These are phyloP conservation scores for Tricharina praecox DNA, from an alignment of 495 filamentous ascomycete species.

Conservation along the genomic window DNA sequence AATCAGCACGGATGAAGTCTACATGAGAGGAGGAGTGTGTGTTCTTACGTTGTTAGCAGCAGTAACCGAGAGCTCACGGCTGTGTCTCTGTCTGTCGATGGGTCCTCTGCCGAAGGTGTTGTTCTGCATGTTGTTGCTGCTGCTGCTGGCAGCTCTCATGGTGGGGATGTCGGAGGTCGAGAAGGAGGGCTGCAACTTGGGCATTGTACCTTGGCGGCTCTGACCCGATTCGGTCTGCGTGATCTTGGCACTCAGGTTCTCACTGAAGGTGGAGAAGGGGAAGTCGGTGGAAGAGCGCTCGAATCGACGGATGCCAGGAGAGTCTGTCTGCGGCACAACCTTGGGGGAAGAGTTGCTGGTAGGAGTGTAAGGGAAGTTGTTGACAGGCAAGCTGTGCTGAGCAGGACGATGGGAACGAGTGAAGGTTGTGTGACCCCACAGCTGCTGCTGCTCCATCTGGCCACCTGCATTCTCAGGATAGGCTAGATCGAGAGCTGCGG, in stretches of 20 bases:
- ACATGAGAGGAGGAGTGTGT: not conserved
- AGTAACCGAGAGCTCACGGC: slow-evolving; percentile 23
- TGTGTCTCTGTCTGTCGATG: slow-evolving; percentile 21
- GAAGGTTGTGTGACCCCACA: slow-evolving; percentile 40
- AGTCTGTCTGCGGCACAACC: slow-evolving; percentile 26
- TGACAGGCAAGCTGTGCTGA: slow-evolving; percentile 68
- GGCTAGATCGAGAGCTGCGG: slow-evolving; percentile 66
- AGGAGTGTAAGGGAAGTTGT: slow-evolving; percentile 29
- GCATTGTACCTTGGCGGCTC: slow-evolving; percentile 25
- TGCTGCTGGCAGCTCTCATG: slow-evolving; percentile 37
- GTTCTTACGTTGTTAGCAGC: not conserved
- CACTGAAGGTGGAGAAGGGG: slow-evolving; percentile 20
- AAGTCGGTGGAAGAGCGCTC: slow-evolving; percentile 21
- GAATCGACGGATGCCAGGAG: slow-evolving; percentile 23
- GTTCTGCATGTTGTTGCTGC: slow-evolving; percentile 15
- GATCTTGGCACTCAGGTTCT: slow-evolving; percentile 19
- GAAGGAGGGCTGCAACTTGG: slow-evolving; percentile 69
- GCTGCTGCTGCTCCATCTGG: slow-evolving; percentile 40
- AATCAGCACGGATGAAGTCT: slow-evolving; percentile 2
- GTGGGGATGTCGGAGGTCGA: slow-evolving; percentile 86
- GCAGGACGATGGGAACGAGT: slow-evolving; percentile 32
- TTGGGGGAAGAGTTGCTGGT: slow-evolving; percentile 25
- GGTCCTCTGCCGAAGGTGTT: slow-evolving; percentile 14
- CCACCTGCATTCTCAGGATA: slow-evolving; percentile 46
- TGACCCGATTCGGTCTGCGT: slow-evolving; percentile 13